phyloP scores from a whole-genome alignment of 805 yeast species.

The Cyberlindnera suaveolens region DNA sequence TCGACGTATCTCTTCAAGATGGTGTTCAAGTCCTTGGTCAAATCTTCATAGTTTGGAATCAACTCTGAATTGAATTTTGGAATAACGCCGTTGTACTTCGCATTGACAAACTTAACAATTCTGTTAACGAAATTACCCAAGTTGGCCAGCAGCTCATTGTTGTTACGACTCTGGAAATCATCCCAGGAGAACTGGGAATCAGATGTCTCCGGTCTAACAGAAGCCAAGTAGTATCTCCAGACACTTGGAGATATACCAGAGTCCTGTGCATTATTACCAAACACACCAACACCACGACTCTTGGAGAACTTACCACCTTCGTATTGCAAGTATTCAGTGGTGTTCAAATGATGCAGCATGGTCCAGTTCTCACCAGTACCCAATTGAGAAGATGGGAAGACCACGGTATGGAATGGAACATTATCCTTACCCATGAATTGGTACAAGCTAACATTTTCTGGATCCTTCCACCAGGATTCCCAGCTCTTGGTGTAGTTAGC shows the following conservation, averaged over 20 bases:
- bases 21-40: constrained; percentile 52
- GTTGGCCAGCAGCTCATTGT: constrained; percentile 89
- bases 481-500: constrained; percentile 81
- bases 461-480: constrained; percentile 92
- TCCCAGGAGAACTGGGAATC: constrained; percentile 98
- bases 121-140: constrained; percentile 96
- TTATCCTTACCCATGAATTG: constrained; percentile 99
- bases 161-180: constrained; percentile 90
- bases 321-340: constrained; percentile 95
- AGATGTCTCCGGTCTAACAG: constrained; percentile 89
- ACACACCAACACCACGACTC: constrained; percentile 96
- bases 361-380: constrained; percentile 93
- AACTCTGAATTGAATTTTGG: constrained; percentile 54
- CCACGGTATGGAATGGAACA: constrained; percentile 97
- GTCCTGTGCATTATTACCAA: constrained; percentile 95
- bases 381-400: constrained; percentile 87
- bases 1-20: constrained; percentile 56
- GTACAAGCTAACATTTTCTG: constrained; percentile 81
- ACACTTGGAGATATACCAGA: constrained; percentile 89
- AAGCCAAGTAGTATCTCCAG: constrained; percentile 94
- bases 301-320: constrained; percentile 98
- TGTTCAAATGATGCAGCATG: constrained; percentile 79
- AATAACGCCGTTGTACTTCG: constrained; percentile 87
- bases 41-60: constrained; percentile 39
- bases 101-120: constrained; percentile 79